Evolutionary conservation across 305 asterid genomes (phyloP), one percentile per base, ranked within the genome.

Genomic region (Rubia tinctorum): DNA sequence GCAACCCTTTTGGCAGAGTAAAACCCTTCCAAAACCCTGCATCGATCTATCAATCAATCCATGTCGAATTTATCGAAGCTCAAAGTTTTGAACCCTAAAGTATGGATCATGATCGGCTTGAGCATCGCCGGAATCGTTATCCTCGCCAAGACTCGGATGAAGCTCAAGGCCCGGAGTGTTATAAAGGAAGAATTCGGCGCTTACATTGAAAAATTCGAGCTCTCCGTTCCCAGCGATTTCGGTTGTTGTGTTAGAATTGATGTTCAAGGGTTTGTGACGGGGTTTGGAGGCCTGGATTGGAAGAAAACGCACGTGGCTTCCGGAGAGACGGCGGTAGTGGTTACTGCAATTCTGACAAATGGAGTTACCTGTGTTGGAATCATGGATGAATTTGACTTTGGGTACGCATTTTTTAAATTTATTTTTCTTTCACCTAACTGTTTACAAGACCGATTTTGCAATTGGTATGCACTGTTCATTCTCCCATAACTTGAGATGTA

Each of bases 251-350:
- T 83, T 80, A 95, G 99, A 86, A 80, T 95, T 82, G 98, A 95
- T 83, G 88, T 92, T 74, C 89, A 89, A 82, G n/a, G n/a, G n/a
- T n/a, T n/a, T n/a, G n/a, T n/a, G n/a, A n/a, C n/a, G n/a, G n/a
- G n/a, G n/a, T n/a, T 84, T 56, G 99, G 99, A 66, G 87, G 91
- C 86, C 84, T 86, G 68, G 94, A 84, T 62, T 95, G 98, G 99
- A 90, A 79, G 88, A 88, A 78, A 83, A 90, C 96, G 8, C 97
- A 95, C 14, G 96, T 86, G 78, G 91, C 71, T 45, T 93, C 97
- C 8, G 86, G 81, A 60, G 84, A 85, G 79, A 90, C 93, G 8
- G 98, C 99, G 51, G 43, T 89, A 76, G 91, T 85, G 71, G 93
- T 95, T 53, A 86, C 93, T 11, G 68, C 82, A 34, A 81, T 95